These are phyloP conservation scores for Hypoxylon sp. DNA, from an alignment of 2,329 filamentous ascomycete species.

Conservation along the genomic window DNA sequence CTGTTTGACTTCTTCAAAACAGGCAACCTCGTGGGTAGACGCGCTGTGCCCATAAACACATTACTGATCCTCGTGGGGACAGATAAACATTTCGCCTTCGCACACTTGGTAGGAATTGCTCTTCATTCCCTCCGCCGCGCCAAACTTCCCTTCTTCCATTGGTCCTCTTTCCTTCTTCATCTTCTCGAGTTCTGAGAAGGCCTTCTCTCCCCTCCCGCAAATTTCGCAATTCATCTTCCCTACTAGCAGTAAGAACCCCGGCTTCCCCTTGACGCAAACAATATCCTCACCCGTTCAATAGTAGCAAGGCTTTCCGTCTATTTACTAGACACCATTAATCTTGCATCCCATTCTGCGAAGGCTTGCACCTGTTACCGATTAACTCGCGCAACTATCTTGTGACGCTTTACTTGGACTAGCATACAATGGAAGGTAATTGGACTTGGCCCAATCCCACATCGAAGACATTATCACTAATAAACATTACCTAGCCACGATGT, in stretches of 20 bases:
- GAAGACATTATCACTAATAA: neutral
- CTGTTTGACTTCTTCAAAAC: neutral
- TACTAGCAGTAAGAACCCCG: neutral
- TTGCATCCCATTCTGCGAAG: neutral
- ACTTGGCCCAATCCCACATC: neutral
- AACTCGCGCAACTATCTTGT: neutral
- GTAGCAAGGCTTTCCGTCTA: neutral
- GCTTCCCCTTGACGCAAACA: neutral
- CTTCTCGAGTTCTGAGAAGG: neutral
- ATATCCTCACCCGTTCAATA: neutral
- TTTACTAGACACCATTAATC: neutral
- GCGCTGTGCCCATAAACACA: neutral
- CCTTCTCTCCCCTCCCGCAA: too few species aligned
- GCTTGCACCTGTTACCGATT: neutral
- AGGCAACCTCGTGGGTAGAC: neutral
- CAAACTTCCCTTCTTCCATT: neutral
- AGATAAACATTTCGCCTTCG: neutral
- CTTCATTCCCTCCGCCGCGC: neutral
- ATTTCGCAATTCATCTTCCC: neutral
- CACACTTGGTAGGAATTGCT: neutral
- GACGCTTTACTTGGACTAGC: neutral
- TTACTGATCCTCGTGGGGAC: neutral
- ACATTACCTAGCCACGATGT: slow-evolving; percentile 2
- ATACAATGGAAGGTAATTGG: neutral
- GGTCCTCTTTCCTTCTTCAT: neutral